Base-by-base conservation (phyloP, 2,329 filamentous ascomycete genomes). In the Mycosphaerella sp. region DNA sequence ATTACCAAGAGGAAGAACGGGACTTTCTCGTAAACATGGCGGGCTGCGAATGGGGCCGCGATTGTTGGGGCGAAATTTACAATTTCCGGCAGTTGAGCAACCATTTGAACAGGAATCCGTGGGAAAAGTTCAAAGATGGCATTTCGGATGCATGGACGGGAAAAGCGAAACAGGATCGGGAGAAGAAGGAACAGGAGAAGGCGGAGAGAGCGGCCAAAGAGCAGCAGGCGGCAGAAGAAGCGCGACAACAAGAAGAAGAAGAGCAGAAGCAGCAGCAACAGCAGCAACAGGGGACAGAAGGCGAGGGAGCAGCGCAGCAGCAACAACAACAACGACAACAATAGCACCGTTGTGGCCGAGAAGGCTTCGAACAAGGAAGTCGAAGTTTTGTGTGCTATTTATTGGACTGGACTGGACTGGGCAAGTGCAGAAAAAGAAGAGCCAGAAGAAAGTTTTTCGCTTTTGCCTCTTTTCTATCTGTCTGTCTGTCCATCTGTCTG, bases 21-120 rank as follows among this genome's bases (percentile, higher is more conserved):
- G 93, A 98, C 70, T 96, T 98, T 67, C 64, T 97, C 45, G 92
- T 98, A 65, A 98, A 96, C 72, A 97, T 98, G 92, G 93, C 93
- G 5, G 93, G 93, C 3, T 98, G 93, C 70, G 87, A 95, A 71
- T 97, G 89, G 86, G 92, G 92, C 3, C 83, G 93, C 47, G 92
- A 98, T 73, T 98, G 93, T 71, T 97, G 92, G 92, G 86, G 85
- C 38, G 93, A 98, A 74, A 96, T 98, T 84, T 95, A 95, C 74
- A 86, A 87, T 70, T 98, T 90, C 75, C 87, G 91, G 49, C 85
- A 95, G 70, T 80, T 95, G 67, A 95, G 89, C 75, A 92, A 95
- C 70, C 85, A 84, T 72, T 80, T 96, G 58, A 96, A 96, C 76
- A 82, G 89, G 48, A 87, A 82, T 48, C 78, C 74, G 52, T 96